Evolutionary conservation across 1,284 basidiomycete species (phyloP), one percentile per base, ranked within the genome.

Genomic region (Marasmius tenuissimus): DNA sequence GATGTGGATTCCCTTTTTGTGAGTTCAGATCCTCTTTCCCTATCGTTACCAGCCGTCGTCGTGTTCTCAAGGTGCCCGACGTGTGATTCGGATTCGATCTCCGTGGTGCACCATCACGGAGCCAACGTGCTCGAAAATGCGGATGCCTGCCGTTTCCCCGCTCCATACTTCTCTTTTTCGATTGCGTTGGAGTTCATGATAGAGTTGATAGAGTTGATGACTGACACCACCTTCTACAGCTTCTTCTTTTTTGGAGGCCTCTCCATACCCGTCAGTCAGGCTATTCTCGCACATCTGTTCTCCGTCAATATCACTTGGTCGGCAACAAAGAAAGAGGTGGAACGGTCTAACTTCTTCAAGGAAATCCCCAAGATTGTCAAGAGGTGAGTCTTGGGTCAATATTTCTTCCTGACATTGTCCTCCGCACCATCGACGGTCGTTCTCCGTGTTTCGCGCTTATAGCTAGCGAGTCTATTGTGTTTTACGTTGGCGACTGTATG

Each of bases 221-320:
- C 10, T 18, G 12, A 9, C 5, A 48, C 16, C 45, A 16, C n/a
- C 35, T 47, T 18, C 4, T 35, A 38, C 22, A 92, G 91, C 79
- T 89, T 91, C 75, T 91, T 93, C 76, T 93, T 94, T 83, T 93
- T 94, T 70, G 87, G 88, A 18, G 92, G 92, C 0, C 81, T 94
- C 61, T 82, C 85, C 38, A 87, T 91, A 61, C 91, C 90, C 39
- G 79, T 94, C 61, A 82, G 86, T n/a, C 82, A 87, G 59, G 91
- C 93, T 1, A 83, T 95, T 47, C 80, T 93, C 39, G 87, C 91
- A 0, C 93, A 96, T 70, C 65, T 93, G 49, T 87, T 94, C 73
- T 92, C 91, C 34, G 92, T 91, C 77, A 87, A 95, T 73, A 95
- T 96, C 76, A 85, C 83, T n/a, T 94, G 91, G 91, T 85, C 84